These are phyloP conservation scores for Elsinoe necatrix DNA, from an alignment of 2,329 filamentous ascomycete genomes.

Conservation along the genomic window DNA sequence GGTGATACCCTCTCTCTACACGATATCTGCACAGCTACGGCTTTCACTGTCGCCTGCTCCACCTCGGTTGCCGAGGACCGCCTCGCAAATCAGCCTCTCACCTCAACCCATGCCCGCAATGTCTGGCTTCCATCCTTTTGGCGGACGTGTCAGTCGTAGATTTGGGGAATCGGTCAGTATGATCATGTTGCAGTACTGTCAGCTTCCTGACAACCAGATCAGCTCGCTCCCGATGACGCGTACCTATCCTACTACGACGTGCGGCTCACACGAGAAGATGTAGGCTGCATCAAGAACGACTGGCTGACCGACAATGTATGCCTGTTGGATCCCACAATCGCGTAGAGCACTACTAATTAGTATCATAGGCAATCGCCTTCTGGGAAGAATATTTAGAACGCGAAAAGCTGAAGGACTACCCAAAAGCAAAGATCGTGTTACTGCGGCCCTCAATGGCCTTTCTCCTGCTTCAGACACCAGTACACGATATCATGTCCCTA, in stretches of 20 bases:
- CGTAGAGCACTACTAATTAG: not conserved
- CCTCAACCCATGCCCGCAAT: constrained; percentile 4
- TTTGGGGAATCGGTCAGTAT: constrained; percentile 44
- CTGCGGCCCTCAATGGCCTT: constrained; percentile 90
- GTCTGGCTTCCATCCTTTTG: constrained; percentile 45
- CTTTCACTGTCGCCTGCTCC: not conserved
- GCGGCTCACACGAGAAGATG: constrained; percentile 77
- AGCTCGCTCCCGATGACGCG: constrained; percentile 50
- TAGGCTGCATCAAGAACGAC: constrained; percentile 79
- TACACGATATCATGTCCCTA: constrained; percentile 46
- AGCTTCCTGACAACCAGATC: constrained; percentile 1
- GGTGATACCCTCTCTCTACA: not conserved
- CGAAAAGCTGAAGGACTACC: constrained; percentile 72
- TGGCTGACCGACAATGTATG: constrained; percentile 94
- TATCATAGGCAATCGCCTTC: constrained; percentile 73
- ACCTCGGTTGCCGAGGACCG: not conserved
- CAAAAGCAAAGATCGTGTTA: constrained; percentile 77
- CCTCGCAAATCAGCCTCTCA: not conserved
- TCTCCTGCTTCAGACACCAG: constrained; percentile 65
- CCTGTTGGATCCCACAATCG: constrained; percentile 16
- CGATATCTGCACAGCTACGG: not conserved
- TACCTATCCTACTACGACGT: constrained; percentile 57
- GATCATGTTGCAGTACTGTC: not conserved
- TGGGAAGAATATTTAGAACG: constrained; percentile 97
- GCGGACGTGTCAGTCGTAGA: constrained; percentile 42